Percentiles rank a stretch among this genome's conserved stretches.
Evolutionary conservation across 2,329 filamentous ascomycete species (phyloP).

Genomic region (Cadophora sp.): DNA sequence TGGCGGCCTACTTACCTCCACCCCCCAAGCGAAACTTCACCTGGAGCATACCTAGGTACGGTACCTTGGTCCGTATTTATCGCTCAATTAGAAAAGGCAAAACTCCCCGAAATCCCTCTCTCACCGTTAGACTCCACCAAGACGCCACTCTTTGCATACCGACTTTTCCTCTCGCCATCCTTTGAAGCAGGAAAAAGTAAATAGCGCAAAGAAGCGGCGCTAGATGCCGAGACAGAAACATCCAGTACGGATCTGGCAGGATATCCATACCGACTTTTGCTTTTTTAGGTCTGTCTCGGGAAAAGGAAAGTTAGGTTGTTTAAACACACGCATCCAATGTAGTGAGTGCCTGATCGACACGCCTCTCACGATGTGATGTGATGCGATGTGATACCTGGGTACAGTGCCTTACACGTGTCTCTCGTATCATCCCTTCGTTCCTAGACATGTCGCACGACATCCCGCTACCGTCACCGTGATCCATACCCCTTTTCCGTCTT

Average conservation of each 20-base stretch:
- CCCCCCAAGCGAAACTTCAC: too few species aligned
- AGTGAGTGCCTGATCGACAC: conserved; percentile 1
- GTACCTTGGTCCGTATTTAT: too few species aligned
- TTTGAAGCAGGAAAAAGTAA: background rate
- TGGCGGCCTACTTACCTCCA: too few species aligned
- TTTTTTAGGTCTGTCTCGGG: background rate
- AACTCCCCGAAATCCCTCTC: background rate
- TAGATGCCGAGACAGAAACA: too few species aligned
- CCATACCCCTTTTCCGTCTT: background rate
- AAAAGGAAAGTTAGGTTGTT: too few species aligned
- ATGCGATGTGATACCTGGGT: background rate
- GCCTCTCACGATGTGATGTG: conserved; percentile 1
- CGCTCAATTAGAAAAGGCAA: background rate
- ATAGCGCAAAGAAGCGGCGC: too few species aligned
- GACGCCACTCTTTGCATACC: conserved; percentile 2
- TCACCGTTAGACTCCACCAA: conserved; percentile 16
- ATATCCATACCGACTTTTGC: background rate
- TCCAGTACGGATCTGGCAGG: too few species aligned
- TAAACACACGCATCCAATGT: too few species aligned
- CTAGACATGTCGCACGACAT: background rate
- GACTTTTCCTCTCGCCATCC: background rate
- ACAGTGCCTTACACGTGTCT: too few species aligned
- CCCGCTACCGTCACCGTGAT: background rate
- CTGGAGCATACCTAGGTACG: background rate
- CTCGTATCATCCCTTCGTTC: background rate